Conservation (phyloP, 1,284 basidiomycete species). For the Marasmius fiardii region DNA sequence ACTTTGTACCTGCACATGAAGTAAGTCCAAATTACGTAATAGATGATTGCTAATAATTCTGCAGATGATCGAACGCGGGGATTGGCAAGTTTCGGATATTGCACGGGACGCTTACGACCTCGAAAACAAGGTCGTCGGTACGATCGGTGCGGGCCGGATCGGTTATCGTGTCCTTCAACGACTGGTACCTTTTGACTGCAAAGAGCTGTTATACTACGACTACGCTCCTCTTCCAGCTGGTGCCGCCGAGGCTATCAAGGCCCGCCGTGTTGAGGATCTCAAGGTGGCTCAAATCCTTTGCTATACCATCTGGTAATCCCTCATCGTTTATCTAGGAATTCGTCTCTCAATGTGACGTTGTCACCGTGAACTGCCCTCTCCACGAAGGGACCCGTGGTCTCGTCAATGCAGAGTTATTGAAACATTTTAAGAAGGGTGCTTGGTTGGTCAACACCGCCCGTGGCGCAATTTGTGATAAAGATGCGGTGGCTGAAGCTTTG, state of each 20-base stretch:
- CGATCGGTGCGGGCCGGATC: conserved; percentile 85
- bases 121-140: conserved; percentile 89
- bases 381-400: conserved; percentile 86
- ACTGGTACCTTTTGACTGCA: conserved; percentile 84
- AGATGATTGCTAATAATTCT: conserved; percentile 8
- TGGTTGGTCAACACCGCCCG: conserved; percentile 95
- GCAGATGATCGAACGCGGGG: conserved; percentile 79
- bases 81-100: conserved; percentile 83
- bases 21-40: conserved; percentile 30
- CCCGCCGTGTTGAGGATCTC: conserved; percentile 77
- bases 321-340: conserved; percentile 49
- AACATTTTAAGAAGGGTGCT: conserved; percentile 89
- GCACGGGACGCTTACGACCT: conserved; percentile 85
- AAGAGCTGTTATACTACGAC: conserved; percentile 93
- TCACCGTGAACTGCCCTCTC: conserved; percentile 89
- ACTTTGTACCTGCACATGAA: conserved; percentile 82
- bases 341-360: conserved; percentile 78
- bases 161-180: conserved; percentile 91
- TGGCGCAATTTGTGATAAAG: conserved; percentile 87
- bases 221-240: conserved; percentile 80
- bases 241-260: conserved; percentile 69
- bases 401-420: conserved; percentile 80
- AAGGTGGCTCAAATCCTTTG: conserved; percentile 41
- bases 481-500: conserved; percentile 78
- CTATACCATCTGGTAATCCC: neutral